phyloP scores from a whole-genome alignment of 2,329 filamentous ascomycete genomes.

The Hirsutella minnesotensis region DNA sequence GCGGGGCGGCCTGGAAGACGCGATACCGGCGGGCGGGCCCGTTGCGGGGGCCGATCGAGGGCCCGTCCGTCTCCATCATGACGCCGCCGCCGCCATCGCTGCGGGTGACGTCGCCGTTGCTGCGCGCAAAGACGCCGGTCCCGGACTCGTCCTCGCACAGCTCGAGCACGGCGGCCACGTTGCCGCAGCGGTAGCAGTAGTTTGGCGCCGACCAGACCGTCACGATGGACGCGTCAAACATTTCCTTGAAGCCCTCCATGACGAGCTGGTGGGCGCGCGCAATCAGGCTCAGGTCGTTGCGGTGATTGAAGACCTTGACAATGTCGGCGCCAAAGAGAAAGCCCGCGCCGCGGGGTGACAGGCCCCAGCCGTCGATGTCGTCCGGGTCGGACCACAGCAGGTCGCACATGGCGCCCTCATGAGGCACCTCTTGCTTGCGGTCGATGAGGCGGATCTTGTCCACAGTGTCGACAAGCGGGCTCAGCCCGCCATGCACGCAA shows the following conservation, averaged over 20 bases:
- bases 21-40: slow-evolving; percentile 84
- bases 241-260: slow-evolving; percentile 99
- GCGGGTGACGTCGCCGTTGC: slow-evolving; percentile 56
- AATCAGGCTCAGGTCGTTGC: slow-evolving; percentile 84
- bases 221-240: slow-evolving; percentile 93
- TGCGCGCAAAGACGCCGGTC: slow-evolving; percentile 54
- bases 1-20: slow-evolving; percentile 92
- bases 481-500: slow-evolving; percentile 90
- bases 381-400: slow-evolving; percentile 96
- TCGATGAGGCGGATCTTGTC: slow-evolving; percentile 94
- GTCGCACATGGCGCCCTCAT: slow-evolving; percentile 98
- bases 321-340: slow-evolving; percentile 95
- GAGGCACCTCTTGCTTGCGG: slow-evolving; percentile 94
- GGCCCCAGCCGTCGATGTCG: slow-evolving; percentile 93
- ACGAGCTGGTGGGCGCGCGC: slow-evolving; percentile 93
- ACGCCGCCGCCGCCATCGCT: slow-evolving; percentile 39
- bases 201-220: slow-evolving; percentile 98
- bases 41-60: slow-evolving; percentile 26
- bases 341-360: slow-evolving; percentile 86
- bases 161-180: slow-evolving; percentile 90
- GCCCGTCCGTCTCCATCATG: slow-evolving; percentile 34
- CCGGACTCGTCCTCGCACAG: slow-evolving; percentile 79
- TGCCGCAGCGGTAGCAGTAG: slow-evolving; percentile 93
- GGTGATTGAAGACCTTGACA: slow-evolving; percentile 89
- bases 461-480: slow-evolving; percentile 80